Conservation (phyloP, 768 basidiomycete species). For the Hypholoma sublateritium region DNA sequence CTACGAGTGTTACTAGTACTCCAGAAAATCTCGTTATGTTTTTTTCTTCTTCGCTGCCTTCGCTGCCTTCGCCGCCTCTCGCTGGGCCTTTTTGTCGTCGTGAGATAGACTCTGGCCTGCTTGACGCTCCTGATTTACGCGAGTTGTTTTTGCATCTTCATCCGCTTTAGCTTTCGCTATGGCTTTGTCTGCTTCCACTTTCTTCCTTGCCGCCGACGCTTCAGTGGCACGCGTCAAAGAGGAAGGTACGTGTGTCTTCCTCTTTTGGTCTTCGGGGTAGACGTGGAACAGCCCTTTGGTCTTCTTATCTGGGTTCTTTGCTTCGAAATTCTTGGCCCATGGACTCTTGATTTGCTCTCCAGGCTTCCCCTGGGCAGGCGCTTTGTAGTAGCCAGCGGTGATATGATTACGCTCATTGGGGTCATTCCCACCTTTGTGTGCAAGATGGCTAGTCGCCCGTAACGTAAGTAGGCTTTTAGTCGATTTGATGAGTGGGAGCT, state of each 20-base stretch:
- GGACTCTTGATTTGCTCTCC: slow-evolving; percentile 8
- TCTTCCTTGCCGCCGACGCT: neutral
- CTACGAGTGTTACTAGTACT: no score
- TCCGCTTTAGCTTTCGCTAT: neutral
- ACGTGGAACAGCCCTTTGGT: slow-evolving; percentile 5
- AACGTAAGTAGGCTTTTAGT: neutral
- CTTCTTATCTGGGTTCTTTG: neutral
- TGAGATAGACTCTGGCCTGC: neutral
- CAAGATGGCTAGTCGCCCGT: neutral
- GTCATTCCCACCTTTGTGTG: neutral
- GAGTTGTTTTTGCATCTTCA: neutral
- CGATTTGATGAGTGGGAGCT: neutral
- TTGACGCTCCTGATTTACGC: neutral
- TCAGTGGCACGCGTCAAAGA: neutral
- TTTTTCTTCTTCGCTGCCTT: neutral
- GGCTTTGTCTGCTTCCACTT: neutral
- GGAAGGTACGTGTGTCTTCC: neutral
- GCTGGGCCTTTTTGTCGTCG: neutral
- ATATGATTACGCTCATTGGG: slow-evolving; percentile 3
- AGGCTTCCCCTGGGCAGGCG: neutral
- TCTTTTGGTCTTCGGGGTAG: neutral
- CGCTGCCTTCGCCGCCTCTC: slow-evolving; percentile 2
- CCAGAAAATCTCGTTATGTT: neutral
- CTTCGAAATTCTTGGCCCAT: neutral
- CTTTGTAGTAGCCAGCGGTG: neutral